Evolutionary conservation across 75 land plant species (phyloP), one percentile per base, ranked within the genome.

Genomic region (Pinus albicaulis): DNA sequence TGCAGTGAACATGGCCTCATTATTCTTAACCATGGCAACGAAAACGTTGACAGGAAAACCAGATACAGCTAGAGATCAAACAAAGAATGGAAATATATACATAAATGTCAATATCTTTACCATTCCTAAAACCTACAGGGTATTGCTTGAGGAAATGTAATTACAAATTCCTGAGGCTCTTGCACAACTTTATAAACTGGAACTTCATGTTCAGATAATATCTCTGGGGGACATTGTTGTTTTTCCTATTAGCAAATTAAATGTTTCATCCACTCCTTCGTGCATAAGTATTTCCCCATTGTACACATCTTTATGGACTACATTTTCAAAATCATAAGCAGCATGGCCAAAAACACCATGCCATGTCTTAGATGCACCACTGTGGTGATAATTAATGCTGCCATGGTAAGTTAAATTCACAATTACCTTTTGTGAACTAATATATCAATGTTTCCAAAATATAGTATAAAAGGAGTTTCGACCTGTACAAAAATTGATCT

Each of bases 361-460:
- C 98, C 98, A 95, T 11, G 95, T 95, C 76, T 95, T 95, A 76
- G 95, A 83, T 55, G 98, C 94, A 56, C 98, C 98, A 90, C 91
- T 92, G 57, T 95, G 98, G 81, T 95, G 98, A 87, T 95, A 95
- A 63, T 95, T 95, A 20, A 95, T 89, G 77, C 94, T 95, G 91
- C 58, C 66, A 72, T 1, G 13, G 60, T 28, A 64, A 52, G 23
- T 11, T 55, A 31, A 15, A 74, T 71, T 36, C 61, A 23, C 5
- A 23, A 60, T 10, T 3, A 56, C 19, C 59, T 17, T 22, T 38
- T 59, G 16, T 60, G 62, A 65, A 17, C 31, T 53, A 61, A 38
- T 58, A 75, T n/a, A 7, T 22, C 6, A 38, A 75, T 24, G 57
- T 65, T 38, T 17, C 61, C 5, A 6, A 65, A 36, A 36, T 31